Evolutionary conservation across 108 stramenopile genomes (phyloP), one percentile per base, ranked within the genome.

Genomic region (Fragilaria radians): DNA sequence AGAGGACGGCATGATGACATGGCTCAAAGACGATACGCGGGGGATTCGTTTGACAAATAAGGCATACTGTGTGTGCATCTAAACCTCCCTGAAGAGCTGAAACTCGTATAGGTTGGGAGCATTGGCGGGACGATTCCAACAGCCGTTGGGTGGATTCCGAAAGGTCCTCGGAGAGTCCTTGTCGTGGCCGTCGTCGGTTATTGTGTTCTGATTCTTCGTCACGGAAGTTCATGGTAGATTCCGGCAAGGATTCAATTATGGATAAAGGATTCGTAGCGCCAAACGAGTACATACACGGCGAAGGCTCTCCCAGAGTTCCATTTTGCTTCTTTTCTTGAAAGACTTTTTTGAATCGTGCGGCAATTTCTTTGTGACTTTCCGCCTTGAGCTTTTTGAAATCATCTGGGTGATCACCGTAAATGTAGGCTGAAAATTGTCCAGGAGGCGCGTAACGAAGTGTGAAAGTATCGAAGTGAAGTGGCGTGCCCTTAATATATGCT

Each of bases 21-120:
- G 52, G 52, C 26, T 52, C 52, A 27, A 52, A 52, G 1, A 52
- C 52, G 27, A 52, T 52, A 1, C 52, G 22, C 27, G 52, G 24
- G 3, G 52, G 52, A 2, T 26, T 27, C 26, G 24, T 26, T 27
- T 52, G 52, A 27, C 52, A 52, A 24, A 52, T 18, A 27, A 52
- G 24, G 27, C 52, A 52, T 26, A 52, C 2, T 3, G 52, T 52
- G 18, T 26, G 26, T 27, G 26, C 52, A 26, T 52, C 52, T 2
- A 42, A 14, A 14, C 36, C 36, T 26, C 52, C 26, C 26, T 26
- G 18, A 26, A 26, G 18, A 26, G 52, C 2, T 23, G 25, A 3
- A 18, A 26, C 5, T 17, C 5, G 5, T 27, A 26, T 27, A 1
- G 1, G 1, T 48, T 19, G 47, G 2, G 1, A 48, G 19, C 22